phyloP scores from a whole-genome alignment of 495 filamentous ascomycete species.

The Neurospora intermedia region DNA sequence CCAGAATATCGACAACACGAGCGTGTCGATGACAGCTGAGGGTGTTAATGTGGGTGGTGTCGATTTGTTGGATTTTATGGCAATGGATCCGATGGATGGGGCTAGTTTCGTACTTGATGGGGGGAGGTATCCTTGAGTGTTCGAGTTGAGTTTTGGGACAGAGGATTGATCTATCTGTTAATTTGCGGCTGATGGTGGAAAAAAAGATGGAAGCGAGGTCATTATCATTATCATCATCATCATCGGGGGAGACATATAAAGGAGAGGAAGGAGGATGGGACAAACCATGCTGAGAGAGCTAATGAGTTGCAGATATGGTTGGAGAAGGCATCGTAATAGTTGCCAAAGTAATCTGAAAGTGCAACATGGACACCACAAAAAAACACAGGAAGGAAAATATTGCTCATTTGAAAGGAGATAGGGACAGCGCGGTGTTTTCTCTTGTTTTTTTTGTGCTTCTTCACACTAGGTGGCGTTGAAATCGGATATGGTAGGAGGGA shows the following conservation, averaged over 20 bases:
- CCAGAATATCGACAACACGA: conserved; percentile 40
- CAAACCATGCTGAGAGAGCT: neutral
- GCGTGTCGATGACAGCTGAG: conserved; percentile 47
- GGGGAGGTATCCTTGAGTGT: neutral
- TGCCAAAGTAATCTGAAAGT: neutral
- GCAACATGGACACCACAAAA: neutral
- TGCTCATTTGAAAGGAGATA: neutral
- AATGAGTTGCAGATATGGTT: neutral
- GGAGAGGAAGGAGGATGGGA: no score
- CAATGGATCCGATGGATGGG: conserved; percentile 34
- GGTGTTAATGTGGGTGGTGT: conserved; percentile 47
- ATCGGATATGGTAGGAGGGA: neutral
- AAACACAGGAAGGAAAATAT: neutral
- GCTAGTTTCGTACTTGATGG: conserved; percentile 27
- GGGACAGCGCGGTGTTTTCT: neutral
- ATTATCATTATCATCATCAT: neutral
- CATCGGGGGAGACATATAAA: neutral
- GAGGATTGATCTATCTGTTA: neutral
- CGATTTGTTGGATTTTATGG: conserved; percentile 48
- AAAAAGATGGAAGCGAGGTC: neutral
- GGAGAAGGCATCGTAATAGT: neutral
- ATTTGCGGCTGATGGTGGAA: neutral
- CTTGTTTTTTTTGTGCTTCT: neutral
- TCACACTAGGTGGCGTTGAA: neutral
- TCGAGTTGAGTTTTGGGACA: neutral